phyloP scores from a whole-genome alignment of 352 stramenopile species.

The Achlya hypogyna region DNA sequence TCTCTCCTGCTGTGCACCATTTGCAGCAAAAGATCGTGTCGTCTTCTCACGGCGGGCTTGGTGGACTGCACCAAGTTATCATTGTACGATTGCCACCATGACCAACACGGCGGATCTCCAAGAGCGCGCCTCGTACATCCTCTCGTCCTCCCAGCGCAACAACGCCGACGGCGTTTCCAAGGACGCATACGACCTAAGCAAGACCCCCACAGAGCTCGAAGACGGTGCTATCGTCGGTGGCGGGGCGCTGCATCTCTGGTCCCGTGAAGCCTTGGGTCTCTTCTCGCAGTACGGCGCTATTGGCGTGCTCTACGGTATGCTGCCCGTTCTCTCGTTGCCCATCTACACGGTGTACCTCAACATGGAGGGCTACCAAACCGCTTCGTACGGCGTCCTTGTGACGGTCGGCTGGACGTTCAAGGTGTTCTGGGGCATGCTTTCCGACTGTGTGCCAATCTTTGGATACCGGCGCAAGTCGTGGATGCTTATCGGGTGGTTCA shows the following conservation, averaged over 20 bases:
- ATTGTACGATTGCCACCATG: background rate
- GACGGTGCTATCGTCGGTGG: slow-evolving; percentile 36
- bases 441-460: slow-evolving; percentile 43
- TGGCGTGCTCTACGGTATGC: slow-evolving; percentile 34
- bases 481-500: slow-evolving; percentile 39
- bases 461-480: slow-evolving; percentile 46
- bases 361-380: slow-evolving; percentile 29
- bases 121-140: background rate
- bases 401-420: slow-evolving; percentile 65
- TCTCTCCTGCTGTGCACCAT: background rate
- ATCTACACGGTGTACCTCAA: slow-evolving; percentile 36
- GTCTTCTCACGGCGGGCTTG: background rate
- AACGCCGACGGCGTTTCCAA: background rate
- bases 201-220: slow-evolving; percentile 24
- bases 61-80: background rate
- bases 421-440: slow-evolving; percentile 44
- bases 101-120: background rate
- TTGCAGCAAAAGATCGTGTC: background rate
- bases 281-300: slow-evolving; percentile 30
- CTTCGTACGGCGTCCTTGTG: slow-evolving; percentile 34
- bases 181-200: background rate
- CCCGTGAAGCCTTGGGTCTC: slow-evolving; percentile 30
- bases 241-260: slow-evolving; percentile 30
- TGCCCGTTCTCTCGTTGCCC: slow-evolving; percentile 39
- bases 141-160: background rate